Percentiles rank a stretch among this genome's conserved stretches.
These are phyloP conservation scores for Prillingera fragicola DNA, from an alignment of 1,284 basidiomycete genomes.

Conservation along the genomic window DNA sequence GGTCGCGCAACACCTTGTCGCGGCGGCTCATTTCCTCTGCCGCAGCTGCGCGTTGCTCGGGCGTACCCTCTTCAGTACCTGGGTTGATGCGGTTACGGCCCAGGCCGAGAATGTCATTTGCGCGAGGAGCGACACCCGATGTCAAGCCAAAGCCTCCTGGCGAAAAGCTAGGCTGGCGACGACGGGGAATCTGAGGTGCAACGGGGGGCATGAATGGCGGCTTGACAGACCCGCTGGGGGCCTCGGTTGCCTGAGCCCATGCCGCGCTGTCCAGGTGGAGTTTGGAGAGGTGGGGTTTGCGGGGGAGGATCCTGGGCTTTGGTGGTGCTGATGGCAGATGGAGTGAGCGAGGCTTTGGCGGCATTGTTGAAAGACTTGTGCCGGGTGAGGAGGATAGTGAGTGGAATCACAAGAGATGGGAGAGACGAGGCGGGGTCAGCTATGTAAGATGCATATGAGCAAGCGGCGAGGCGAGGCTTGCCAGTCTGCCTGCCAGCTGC, in stretches of 20 bases:
- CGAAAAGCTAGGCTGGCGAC: conserved; percentile 40
- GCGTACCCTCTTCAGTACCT: not conserved
- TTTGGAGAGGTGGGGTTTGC: conserved; percentile 20
- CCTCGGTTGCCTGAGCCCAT: conserved; percentile 11
- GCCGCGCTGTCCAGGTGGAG: conserved; percentile 17
- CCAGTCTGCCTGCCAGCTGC: too few relatives aligned
- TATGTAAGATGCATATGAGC: too few relatives aligned
- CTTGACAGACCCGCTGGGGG: conserved; percentile 5
- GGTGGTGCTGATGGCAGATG: conserved; percentile 13
- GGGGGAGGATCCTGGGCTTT: conserved; percentile 9
- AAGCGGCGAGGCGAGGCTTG: too few relatives aligned
- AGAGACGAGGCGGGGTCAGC: too few relatives aligned
- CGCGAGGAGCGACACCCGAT: conserved; percentile 19
- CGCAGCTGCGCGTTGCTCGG: conserved; percentile 2
- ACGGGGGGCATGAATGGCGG: conserved; percentile 22
- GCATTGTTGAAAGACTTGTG: conserved; percentile 12
- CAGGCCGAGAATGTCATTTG: conserved; percentile 6
- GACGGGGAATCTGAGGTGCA: conserved; percentile 37
- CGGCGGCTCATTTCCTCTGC: conserved; percentile 21
- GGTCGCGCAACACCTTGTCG: conserved; percentile 21
- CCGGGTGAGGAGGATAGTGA: not conserved
- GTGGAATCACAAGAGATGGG: too few relatives aligned
- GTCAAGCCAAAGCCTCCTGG: conserved; percentile 46
- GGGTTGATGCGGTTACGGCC: not conserved
- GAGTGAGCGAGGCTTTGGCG: conserved; percentile 11